Evolutionary conservation across 1,284 basidiomycete species (phyloP).

Genomic region (Cryptococcus maquisensis): DNA sequence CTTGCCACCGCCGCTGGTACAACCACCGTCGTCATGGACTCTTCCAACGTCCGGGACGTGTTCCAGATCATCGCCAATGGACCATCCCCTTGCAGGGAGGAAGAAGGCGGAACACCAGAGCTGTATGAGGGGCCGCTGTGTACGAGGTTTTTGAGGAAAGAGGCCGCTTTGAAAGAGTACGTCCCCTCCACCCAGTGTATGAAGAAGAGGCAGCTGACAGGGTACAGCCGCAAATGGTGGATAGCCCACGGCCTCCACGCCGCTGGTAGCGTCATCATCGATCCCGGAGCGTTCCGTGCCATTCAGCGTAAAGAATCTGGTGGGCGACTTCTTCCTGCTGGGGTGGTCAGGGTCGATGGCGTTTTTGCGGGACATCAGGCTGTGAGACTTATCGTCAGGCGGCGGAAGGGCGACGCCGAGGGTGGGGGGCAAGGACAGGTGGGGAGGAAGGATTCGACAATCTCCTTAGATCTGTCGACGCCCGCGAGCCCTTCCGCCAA

Average conservation of each 20-base stretch:
- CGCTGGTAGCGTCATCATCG: conserved; percentile 74
- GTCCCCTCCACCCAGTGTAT: conserved; percentile 10
- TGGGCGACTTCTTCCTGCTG: conserved; percentile 82
- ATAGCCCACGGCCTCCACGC: conserved; percentile 87
- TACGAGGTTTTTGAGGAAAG: conserved; percentile 77
- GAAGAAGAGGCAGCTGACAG: conserved; percentile 9
- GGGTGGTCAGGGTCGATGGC: conserved; percentile 81
- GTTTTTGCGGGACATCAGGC: conserved; percentile 92
- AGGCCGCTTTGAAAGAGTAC: conserved; percentile 69
- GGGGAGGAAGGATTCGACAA: not conserved
- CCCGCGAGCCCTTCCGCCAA: conserved; percentile 12
- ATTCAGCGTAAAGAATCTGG: conserved; percentile 80
- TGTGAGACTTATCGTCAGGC: conserved; percentile 71
- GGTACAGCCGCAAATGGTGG: conserved; percentile 76
- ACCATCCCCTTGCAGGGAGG: conserved; percentile 30
- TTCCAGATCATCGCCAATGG: conserved; percentile 68
- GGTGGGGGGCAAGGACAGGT: not conserved
- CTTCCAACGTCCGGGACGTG: conserved; percentile 72
- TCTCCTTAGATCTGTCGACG: conserved; percentile 11
- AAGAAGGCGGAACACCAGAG: conserved; percentile 25
- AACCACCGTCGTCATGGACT: conserved; percentile 85
- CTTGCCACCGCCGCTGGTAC: conserved; percentile 94
- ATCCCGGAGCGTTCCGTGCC: conserved; percentile 81
- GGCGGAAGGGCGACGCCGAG: conserved; percentile 15
- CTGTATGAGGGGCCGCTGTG: conserved; percentile 56